Evolutionary conservation across 495 filamentous ascomycete genomes (phyloP).

Genomic region (Amniculicola lignicola): DNA sequence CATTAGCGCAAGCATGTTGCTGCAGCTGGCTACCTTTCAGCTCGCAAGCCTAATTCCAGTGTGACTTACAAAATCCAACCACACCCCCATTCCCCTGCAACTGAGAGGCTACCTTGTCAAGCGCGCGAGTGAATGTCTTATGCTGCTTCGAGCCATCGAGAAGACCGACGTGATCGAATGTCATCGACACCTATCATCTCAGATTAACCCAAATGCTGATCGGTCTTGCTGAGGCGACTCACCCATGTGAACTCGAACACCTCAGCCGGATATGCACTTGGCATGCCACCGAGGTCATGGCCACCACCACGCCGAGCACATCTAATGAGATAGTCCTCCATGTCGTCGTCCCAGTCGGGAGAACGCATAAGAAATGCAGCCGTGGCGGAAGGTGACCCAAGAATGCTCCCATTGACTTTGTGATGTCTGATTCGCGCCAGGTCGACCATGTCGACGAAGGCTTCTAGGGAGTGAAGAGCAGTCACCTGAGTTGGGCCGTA

Average conservation of each 20-base stretch:
- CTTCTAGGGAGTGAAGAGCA: conserved; percentile 47
- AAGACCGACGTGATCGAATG: no score
- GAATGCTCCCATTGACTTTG: conserved; percentile 43
- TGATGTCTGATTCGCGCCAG: conserved; percentile 45
- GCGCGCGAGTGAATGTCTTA: no score
- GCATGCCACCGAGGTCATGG: neutral
- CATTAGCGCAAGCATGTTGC: neutral
- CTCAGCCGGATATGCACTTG: conserved; percentile 6
- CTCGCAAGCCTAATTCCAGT: no score
- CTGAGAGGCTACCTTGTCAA: no score
- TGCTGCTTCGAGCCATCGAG: no score
- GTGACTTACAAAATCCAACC: no score
- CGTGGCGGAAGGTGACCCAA: conserved; percentile 50
- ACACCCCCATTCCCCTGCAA: no score
- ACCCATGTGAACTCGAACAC: conserved; percentile 15
- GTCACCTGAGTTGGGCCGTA: conserved; percentile 36
- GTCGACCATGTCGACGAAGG: conserved; percentile 46
- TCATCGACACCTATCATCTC: no score
- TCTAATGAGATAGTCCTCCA: conserved; percentile 9
- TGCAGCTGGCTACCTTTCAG: no score
- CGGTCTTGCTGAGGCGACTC: neutral
- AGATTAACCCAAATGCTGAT: conserved; percentile 36
- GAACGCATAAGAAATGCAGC: conserved; percentile 46
- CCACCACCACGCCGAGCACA: neutral
- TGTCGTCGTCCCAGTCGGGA: conserved; percentile 44